A percentile compares a stretch with the other conserved stretches of the same genome.
These are phyloP conservation scores for Tetrapisispora namnaoensis DNA, from an alignment of 805 yeast genomes.

Conservation along the genomic window DNA sequence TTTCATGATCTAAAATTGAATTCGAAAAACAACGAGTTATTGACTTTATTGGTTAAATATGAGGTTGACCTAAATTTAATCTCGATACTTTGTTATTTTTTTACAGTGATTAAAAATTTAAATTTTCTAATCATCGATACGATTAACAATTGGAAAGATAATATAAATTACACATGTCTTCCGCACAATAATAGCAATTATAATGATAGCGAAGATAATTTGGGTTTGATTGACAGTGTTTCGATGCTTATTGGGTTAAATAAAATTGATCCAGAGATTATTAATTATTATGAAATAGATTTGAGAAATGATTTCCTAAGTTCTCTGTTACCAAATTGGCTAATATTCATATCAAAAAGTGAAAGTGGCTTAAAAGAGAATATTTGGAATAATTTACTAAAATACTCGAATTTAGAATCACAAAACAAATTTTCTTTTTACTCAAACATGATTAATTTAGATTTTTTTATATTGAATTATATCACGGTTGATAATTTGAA, in stretches of 20 bases:
- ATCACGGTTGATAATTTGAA: background rate
- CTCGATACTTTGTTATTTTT: conserved; percentile 16
- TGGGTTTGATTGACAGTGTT: background rate
- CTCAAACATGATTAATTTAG: background rate
- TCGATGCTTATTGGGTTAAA: background rate
- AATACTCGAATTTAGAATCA: background rate
- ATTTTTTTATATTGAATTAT: conserved; percentile 1
- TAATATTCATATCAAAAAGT: background rate
- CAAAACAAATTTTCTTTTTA: background rate
- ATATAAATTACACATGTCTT: background rate
- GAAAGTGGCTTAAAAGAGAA: background rate
- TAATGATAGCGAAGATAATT: background rate
- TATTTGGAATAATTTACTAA: background rate
- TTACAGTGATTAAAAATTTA: conserved; percentile 11
- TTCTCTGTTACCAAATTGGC: conserved; percentile 1
- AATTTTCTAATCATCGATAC: conserved; percentile 11
- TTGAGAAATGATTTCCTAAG: background rate
- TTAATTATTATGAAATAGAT: background rate
- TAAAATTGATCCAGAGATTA: background rate
- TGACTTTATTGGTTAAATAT: background rate
- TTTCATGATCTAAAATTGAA: background rate
- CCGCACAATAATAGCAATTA: background rate
- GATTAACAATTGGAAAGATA: conserved; percentile 7
- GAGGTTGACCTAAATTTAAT: conserved; percentile 4
- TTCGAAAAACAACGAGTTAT: conserved; percentile 4